Percentiles rank a stretch among this genome's conserved stretches.
These are phyloP conservation scores for Penicillium goetzii DNA, from an alignment of 495 filamentous ascomycete species.

Conservation along the genomic window DNA sequence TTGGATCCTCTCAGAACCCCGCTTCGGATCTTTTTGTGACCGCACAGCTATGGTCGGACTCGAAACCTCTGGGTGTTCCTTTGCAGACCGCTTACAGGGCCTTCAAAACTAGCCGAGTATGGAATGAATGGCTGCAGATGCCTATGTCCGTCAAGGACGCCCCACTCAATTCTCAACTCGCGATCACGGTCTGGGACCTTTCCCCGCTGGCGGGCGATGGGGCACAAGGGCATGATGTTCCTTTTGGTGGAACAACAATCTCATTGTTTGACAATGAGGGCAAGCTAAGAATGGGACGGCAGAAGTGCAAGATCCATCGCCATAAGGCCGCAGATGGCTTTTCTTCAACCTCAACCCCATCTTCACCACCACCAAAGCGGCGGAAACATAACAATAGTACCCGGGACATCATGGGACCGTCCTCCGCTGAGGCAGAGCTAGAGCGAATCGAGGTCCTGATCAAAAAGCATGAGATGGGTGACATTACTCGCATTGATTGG, in stretches of 20 bases:
- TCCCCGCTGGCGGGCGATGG: conserved; percentile 72
- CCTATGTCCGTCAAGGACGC: conserved; percentile 81
- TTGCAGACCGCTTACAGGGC: conserved; percentile 90
- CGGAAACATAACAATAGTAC: conserved; percentile 48
- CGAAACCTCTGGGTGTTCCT: conserved; percentile 89
- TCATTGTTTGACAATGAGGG: conserved; percentile 89
- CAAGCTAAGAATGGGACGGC: conserved; percentile 84
- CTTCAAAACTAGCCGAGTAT: conserved; percentile 78
- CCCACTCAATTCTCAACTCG: conserved; percentile 78
- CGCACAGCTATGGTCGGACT: conserved; percentile 92
- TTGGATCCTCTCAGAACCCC: conserved; percentile 75
- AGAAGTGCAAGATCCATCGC: conserved; percentile 86
- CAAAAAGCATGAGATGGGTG: conserved; percentile 98
- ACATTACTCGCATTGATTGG: conserved; percentile 91
- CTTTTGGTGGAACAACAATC: conserved; percentile 94
- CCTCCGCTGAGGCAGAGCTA: conserved; percentile 70
- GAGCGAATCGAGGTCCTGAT: conserved; percentile 84
- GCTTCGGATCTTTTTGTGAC: conserved; percentile 91
- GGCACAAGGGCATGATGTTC: conserved; percentile 72
- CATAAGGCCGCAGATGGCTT: conserved; percentile 85
- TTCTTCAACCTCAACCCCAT: conserved; percentile 77
- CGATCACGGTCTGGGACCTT: conserved; percentile 94
- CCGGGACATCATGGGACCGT: conserved; percentile 44
- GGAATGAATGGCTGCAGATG: conserved; percentile 95
- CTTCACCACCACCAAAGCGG: conserved; percentile 52